These are phyloP conservation scores for Linum usitatissimum DNA, from an alignment of 345 rosid genomes.

Conservation along the genomic window DNA sequence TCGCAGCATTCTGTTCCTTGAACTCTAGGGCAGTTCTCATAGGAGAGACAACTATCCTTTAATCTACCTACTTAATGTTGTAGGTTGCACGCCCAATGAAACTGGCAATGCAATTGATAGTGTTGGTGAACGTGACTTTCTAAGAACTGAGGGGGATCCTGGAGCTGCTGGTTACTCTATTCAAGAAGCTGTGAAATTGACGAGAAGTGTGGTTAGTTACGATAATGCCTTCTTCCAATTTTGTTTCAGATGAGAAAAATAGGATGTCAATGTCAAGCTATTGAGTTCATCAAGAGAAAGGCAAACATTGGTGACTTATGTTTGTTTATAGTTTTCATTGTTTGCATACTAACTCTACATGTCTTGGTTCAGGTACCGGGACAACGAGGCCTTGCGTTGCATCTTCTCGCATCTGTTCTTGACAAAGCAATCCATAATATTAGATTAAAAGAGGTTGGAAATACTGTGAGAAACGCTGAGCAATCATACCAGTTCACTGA, in stretches of 20 bases:
- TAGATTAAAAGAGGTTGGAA: constrained; percentile 35
- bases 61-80: constrained; percentile 8
- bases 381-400: constrained; percentile 71
- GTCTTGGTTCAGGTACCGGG: constrained; percentile 56
- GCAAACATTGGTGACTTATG: not conserved
- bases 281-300: not conserved
- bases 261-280: not conserved
- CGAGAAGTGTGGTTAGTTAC: constrained; percentile 71
- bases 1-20: not conserved
- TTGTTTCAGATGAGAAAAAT: constrained; percentile 3
- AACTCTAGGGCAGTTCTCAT: not conserved
- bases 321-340: not conserved
- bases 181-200: constrained; percentile 68
- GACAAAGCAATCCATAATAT: constrained; percentile 46
- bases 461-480: constrained; percentile 16
- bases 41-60: not conserved
- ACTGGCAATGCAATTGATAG: constrained; percentile 22
- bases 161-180: constrained; percentile 80
- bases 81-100: constrained; percentile 31
- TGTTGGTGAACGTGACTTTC: constrained; percentile 62
- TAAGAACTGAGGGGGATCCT: constrained; percentile 91
- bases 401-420: constrained; percentile 68
- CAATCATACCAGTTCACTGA: constrained; percentile 33
- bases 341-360: not conserved
- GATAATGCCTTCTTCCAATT: not conserved